A percentile compares a stretch with the other conserved stretches of the same genome.
These are phyloP conservation scores for Vanrija sp. DNA, from an alignment of 1,284 basidiomycete species.

Conservation along the genomic window DNA sequence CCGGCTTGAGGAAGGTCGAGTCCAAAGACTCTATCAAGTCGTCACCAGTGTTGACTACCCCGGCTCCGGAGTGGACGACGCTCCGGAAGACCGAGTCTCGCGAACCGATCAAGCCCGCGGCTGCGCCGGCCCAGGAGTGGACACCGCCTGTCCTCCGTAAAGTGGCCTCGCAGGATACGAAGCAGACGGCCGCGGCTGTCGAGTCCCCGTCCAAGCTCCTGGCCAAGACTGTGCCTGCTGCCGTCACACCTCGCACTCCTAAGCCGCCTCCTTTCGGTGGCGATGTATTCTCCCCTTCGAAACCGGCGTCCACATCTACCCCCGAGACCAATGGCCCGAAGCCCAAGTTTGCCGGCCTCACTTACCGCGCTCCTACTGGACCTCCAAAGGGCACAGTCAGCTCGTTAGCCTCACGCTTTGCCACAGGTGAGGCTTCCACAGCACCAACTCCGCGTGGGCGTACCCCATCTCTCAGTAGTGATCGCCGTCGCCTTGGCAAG, in stretches of 20 bases:
- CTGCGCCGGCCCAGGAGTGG: too few species aligned
- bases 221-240: not conserved
- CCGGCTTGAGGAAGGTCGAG: too few species aligned
- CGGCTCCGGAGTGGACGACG: not conserved
- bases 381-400: conserved; percentile 17
- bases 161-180: not conserved
- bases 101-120: not conserved
- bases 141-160: too few species aligned
- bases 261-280: conserved; percentile 1
- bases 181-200: not conserved
- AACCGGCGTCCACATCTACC: not conserved
- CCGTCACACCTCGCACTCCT: not conserved
- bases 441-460: conserved; percentile 6
- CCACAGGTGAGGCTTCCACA: not conserved
- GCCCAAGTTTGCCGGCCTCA: conserved; percentile 12
- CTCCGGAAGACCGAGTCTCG: not conserved
- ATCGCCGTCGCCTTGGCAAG: conserved; percentile 44
- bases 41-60: too few species aligned
- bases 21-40: too few species aligned
- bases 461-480: conserved; percentile 19
- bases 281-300: conserved; percentile 7
- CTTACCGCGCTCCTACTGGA: conserved; percentile 15
- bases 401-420: conserved; percentile 15
- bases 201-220: not conserved
- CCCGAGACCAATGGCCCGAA: not conserved